Percentiles rank a stretch among this genome's conserved stretches.
Conservation (phyloP, 2,329 filamentous ascomycete genomes). For the Verticillium tricorpus region DNA sequence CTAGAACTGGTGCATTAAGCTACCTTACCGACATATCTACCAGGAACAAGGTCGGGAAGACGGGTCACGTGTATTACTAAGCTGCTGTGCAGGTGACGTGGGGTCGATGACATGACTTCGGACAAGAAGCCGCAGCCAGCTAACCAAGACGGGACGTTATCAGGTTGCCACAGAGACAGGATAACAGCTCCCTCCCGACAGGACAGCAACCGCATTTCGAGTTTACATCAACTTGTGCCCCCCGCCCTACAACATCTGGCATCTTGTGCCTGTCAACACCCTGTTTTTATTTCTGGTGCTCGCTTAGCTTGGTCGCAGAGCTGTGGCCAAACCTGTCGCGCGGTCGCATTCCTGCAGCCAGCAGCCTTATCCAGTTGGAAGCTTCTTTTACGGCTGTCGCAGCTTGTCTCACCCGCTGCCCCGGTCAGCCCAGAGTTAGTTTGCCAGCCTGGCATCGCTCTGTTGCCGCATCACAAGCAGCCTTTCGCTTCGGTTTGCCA, state of each 20-base stretch:
- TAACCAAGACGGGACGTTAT: background rate
- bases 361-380: background rate
- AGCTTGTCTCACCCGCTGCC: constrained; percentile 4
- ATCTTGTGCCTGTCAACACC: background rate
- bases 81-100: too few species aligned
- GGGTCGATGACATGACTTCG: too few species aligned
- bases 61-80: too few species aligned
- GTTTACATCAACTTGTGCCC: background rate
- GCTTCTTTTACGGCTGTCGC: background rate
- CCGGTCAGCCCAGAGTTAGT: background rate
- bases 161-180: constrained; percentile 5
- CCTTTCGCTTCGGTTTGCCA: background rate
- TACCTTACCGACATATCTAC: too few species aligned
- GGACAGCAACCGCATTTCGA: background rate
- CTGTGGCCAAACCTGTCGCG: background rate
- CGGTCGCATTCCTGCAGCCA: background rate
- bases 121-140: background rate
- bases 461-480: background rate
- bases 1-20: background rate
- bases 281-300: background rate
- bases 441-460: background rate
- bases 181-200: background rate
- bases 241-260: background rate
- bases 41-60: background rate
- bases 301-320: background rate